These are phyloP conservation scores for Plantago elongata DNA, from an alignment of 257 asterid species.

Conservation along the genomic window DNA sequence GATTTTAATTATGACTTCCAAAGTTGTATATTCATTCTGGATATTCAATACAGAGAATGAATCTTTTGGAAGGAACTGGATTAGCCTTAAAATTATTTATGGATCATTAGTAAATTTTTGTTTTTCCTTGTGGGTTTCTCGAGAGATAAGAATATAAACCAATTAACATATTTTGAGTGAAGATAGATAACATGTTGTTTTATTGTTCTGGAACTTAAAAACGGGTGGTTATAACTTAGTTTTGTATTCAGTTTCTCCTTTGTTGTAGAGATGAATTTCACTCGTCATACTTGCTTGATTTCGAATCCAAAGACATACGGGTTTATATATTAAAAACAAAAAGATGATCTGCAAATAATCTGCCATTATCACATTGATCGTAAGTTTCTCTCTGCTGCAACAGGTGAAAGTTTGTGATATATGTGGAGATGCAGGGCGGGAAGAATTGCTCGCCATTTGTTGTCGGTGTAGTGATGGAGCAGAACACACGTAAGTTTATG, in stretches of 20 bases:
- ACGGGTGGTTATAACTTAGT: too few relatives aligned
- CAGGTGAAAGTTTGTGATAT: constrained; percentile 96
- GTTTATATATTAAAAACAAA: too few relatives aligned
- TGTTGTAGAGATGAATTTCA: too few relatives aligned
- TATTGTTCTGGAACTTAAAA: background rate
- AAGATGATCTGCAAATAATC: too few relatives aligned
- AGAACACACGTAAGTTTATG: constrained; percentile 76
- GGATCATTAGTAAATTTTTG: background rate
- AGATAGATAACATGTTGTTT: background rate
- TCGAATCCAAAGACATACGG: background rate
- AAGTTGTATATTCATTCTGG: background rate
- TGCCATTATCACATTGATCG: background rate
- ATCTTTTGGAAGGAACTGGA: background rate
- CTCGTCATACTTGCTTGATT: too few relatives aligned
- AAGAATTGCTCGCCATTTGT: constrained; percentile 86
- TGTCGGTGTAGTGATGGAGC: constrained; percentile 90
- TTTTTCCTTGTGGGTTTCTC: background rate
- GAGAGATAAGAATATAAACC: background rate
- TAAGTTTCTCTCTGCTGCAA: constrained; percentile 21
- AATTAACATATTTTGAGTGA: background rate
- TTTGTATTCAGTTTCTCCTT: too few relatives aligned
- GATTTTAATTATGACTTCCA: background rate
- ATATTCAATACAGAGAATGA: background rate
- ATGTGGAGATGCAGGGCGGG: constrained; percentile 96
- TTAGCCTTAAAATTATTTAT: background rate